phyloP scores from a whole-genome alignment of 495 filamentous ascomycete genomes.

The Diplogelasinospora grovesii region DNA sequence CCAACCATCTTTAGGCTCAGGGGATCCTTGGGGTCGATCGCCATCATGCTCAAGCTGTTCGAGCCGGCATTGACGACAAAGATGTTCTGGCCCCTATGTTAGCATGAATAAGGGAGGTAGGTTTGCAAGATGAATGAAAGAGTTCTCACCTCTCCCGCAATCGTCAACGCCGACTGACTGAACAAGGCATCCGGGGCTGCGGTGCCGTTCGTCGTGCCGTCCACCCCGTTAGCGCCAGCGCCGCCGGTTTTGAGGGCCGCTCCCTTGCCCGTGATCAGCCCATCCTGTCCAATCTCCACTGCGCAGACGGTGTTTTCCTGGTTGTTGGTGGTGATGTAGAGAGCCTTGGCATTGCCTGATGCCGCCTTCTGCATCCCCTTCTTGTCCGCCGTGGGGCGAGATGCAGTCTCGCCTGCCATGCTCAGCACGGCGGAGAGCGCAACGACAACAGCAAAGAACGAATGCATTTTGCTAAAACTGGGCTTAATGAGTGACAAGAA shows the following conservation, averaged over 20 bases:
- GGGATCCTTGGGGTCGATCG: conserved; percentile 40
- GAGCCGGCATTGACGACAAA: conserved; percentile 59
- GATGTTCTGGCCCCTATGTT: conserved; percentile 25
- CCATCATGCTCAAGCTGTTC: conserved; percentile 49
- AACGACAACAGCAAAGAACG: neutral
- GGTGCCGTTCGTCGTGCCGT: conserved; percentile 24
- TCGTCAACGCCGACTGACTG: conserved; percentile 42
- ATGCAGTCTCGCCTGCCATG: neutral
- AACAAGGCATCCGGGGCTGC: conserved; percentile 46
- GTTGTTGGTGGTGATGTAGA: conserved; percentile 49
- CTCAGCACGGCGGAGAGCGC: conserved; percentile 1
- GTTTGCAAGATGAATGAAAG: neutral
- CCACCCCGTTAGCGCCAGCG: conserved; percentile 27
- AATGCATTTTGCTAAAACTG: too few relatives aligned
- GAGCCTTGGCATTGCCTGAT: conserved; percentile 26
- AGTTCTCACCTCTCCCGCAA: conserved; percentile 40
- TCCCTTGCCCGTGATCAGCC: conserved; percentile 31
- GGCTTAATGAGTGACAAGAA: neutral
- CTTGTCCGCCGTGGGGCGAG: neutral
- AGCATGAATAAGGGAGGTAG: too few relatives aligned
- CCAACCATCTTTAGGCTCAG: conserved; percentile 26
- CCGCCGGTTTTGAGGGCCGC: conserved; percentile 34
- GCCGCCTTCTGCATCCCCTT: neutral
- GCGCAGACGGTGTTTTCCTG: conserved; percentile 40
- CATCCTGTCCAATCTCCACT: conserved; percentile 37